phyloP scores from a whole-genome alignment of 202 grass and related monocot species.

The Carex arenaria region DNA sequence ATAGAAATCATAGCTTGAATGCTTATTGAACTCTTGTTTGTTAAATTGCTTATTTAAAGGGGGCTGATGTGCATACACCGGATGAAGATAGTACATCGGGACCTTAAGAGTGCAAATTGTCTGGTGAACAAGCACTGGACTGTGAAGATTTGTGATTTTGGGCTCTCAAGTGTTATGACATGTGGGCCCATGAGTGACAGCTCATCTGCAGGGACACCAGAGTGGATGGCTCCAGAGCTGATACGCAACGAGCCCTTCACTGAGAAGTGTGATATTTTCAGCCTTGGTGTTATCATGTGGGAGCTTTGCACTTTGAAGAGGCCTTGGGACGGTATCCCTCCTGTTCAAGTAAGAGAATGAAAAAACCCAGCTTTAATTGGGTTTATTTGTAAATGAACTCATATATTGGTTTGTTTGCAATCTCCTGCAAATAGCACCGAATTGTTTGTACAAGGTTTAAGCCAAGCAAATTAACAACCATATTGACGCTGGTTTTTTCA shows the following conservation, averaged over 20 bases:
- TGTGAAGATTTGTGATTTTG: constrained; percentile 98
- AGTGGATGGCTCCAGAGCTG: constrained; percentile 99
- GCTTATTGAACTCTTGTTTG: not conserved
- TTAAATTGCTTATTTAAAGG: constrained; percentile 40
- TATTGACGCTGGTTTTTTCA: not conserved
- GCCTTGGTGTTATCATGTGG: constrained; percentile 98
- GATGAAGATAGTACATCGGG: constrained; percentile 97
- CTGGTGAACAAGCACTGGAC: constrained; percentile 95
- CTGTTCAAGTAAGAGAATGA: constrained; percentile 68
- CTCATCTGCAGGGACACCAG: constrained; percentile 91
- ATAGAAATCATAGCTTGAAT: constrained; percentile 14
- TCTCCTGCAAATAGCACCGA: constrained; percentile 1
- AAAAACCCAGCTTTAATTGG: constrained; percentile 16
- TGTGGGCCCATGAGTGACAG: constrained; percentile 73
- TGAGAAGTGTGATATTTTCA: constrained; percentile 99
- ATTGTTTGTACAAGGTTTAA: not conserved
- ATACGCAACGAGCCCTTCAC: constrained; percentile 88
- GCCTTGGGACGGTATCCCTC: constrained; percentile 84
- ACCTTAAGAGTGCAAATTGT: constrained; percentile 98
- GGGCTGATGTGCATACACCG: constrained; percentile 99
- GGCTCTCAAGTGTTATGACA: constrained; percentile 71
- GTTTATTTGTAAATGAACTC: constrained; percentile 6
- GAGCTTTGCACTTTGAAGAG: constrained; percentile 95
- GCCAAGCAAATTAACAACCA: not conserved
- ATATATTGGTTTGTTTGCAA: constrained; percentile 9